Evolutionary conservation across 768 basidiomycete genomes (phyloP).

Genomic region (Exsudoporus frostii): DNA sequence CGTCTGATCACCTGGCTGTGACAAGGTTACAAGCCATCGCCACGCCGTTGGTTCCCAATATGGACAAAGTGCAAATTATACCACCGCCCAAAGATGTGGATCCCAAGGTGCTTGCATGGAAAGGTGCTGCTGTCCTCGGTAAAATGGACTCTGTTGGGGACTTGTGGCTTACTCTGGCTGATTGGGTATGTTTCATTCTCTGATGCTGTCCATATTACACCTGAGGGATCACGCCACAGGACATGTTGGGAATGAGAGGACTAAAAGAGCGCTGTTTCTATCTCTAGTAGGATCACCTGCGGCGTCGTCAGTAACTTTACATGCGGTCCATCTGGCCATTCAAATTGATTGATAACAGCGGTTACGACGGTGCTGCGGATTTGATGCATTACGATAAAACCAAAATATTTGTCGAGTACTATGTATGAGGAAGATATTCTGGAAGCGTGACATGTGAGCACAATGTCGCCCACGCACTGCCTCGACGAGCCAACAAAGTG

Average conservation of each 20-base stretch:
- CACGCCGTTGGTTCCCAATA: constrained; percentile 74
- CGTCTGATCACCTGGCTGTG: constrained; percentile 5
- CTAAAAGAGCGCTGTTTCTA: constrained; percentile 82
- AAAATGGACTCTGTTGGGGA: constrained; percentile 90
- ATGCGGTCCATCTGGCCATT: background rate
- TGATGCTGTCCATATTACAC: background rate
- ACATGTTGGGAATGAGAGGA: constrained; percentile 74
- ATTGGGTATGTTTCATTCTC: constrained; percentile 65
- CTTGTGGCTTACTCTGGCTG: constrained; percentile 80
- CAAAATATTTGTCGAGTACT: background rate
- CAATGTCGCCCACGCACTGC: constrained; percentile 1
- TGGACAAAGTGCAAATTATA: constrained; percentile 88
- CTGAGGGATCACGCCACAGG: constrained; percentile 40
- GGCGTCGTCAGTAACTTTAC: background rate
- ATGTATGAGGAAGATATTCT: background rate
- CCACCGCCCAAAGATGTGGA: constrained; percentile 95
- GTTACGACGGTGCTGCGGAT: background rate
- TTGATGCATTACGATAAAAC: constrained; percentile 17
- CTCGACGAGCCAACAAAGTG: background rate
- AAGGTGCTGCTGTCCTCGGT: constrained; percentile 87
- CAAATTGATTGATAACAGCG: background rate
- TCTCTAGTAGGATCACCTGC: constrained; percentile 39
- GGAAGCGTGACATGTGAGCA: constrained; percentile 7
- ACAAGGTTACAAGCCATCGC: constrained; percentile 73
- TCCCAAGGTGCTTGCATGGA: constrained; percentile 88